phyloP scores from a whole-genome alignment of 2,329 filamentous ascomycete species.

The Rutstroemia sp. region DNA sequence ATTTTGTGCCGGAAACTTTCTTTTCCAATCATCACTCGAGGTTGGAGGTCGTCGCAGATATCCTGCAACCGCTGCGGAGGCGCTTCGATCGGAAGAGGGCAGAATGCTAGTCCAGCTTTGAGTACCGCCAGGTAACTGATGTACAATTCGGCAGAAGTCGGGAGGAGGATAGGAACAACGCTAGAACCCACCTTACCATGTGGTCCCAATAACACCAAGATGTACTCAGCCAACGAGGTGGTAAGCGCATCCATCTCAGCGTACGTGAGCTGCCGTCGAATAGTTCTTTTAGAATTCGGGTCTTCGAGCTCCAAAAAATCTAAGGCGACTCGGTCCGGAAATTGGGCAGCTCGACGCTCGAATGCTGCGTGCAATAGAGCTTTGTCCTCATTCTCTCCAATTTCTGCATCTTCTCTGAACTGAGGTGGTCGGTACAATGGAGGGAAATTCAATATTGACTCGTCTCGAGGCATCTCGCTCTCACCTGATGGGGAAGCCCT shows the following conservation, averaged over 20 bases:
- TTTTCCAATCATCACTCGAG: neutral
- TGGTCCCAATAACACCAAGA: neutral
- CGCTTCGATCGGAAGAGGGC: conserved; percentile 30
- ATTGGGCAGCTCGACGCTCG: neutral
- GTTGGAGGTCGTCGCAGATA: neutral
- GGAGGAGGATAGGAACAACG: neutral
- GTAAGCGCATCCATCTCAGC: neutral
- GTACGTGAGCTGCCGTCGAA: neutral
- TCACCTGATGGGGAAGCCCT: neutral
- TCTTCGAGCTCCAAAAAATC: neutral
- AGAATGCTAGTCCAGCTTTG: conserved; percentile 29
- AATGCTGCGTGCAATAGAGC: neutral
- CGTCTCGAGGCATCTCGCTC: neutral
- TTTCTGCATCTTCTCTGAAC: neutral
- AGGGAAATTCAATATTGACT: neutral
- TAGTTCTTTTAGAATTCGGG: neutral
- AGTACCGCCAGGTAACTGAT: conserved; percentile 29
- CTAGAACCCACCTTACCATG: neutral
- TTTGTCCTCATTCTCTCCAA: neutral
- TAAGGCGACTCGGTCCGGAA: conserved; percentile 1
- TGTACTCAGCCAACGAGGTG: neutral
- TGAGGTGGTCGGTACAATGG: neutral
- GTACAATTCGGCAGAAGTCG: conserved; percentile 27
- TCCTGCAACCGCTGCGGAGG: neutral
- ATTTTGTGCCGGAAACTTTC: neutral